These are phyloP conservation scores for Mycena capillaripes DNA, from an alignment of 768 basidiomycete species.

Conservation along the genomic window DNA sequence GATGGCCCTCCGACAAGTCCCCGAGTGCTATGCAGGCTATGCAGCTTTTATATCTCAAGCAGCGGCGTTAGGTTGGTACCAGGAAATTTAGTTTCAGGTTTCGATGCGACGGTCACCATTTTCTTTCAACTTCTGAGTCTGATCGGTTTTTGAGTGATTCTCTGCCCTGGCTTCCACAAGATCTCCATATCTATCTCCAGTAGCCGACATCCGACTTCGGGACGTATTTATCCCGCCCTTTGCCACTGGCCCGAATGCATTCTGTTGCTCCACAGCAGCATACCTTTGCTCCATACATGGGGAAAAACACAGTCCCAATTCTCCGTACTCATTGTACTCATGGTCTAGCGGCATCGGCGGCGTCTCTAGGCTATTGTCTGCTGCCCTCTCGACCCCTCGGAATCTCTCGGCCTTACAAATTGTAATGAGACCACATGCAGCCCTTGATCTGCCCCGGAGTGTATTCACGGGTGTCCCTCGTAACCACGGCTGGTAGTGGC, in stretches of 20 bases:
- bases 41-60: background rate
- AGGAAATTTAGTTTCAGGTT: background rate
- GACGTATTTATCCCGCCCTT: background rate
- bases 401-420: too few species aligned
- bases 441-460: background rate
- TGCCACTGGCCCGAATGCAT: background rate
- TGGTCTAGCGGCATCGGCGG: too few species aligned
- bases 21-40: slow-evolving; percentile 19
- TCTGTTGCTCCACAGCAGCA: background rate
- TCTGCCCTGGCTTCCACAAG: slow-evolving; percentile 13
- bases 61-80: too few species aligned
- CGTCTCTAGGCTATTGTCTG: too few species aligned
- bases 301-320: background rate
- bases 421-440: slow-evolving; percentile 1
- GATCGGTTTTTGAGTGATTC: slow-evolving; percentile 30
- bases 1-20: slow-evolving; percentile 24
- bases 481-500: background rate
- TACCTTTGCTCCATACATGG: background rate
- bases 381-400: too few species aligned
- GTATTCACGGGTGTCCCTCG: background rate
- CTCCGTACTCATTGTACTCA: slow-evolving; percentile 8
- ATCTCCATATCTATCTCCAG: slow-evolving; percentile 20
- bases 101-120: background rate
- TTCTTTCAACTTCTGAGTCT: background rate
- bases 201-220: background rate